Conservation (phyloP, 306 rosid genomes). For the Corylus americana region DNA sequence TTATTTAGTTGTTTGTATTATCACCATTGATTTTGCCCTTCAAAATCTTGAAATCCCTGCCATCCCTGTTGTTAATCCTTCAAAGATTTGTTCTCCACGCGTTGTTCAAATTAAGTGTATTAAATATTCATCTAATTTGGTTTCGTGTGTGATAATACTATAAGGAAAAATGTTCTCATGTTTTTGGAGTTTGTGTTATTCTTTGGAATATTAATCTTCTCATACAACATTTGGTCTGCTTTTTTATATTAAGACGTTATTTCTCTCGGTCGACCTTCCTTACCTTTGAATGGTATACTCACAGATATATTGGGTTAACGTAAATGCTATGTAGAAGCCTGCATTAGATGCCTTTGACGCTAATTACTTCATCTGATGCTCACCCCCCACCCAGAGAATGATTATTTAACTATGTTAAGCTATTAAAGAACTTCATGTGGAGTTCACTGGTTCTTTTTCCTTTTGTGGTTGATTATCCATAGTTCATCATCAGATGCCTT, state of each 20-base stretch:
- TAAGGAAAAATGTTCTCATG: not conserved
- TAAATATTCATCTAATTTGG: not conserved
- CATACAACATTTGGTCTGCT: not conserved
- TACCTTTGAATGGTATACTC: no score
- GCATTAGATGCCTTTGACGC: not conserved
- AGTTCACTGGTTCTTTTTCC: not conserved
- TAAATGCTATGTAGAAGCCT: not conserved
- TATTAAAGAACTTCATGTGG: constrained; percentile 1
- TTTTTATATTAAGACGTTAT: not conserved
- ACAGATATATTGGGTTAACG: not conserved
- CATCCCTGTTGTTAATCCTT: not conserved
- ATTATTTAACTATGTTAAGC: not conserved
- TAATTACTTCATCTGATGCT: not conserved
- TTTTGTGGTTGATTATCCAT: not conserved
- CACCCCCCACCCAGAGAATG: not conserved
- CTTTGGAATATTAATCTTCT: not conserved
- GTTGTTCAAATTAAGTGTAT: not conserved
- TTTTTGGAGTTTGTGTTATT: not conserved
- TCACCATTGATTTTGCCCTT: not conserved
- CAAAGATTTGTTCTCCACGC: not conserved
- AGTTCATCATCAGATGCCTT: not conserved
- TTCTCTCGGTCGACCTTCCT: no score
- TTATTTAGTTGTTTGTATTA: no score
- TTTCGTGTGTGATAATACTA: not conserved
- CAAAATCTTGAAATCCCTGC: not conserved